These are phyloP conservation scores for Metschnikowia drakensbergensis DNA, from an alignment of 805 yeast genomes.

Conservation along the genomic window DNA sequence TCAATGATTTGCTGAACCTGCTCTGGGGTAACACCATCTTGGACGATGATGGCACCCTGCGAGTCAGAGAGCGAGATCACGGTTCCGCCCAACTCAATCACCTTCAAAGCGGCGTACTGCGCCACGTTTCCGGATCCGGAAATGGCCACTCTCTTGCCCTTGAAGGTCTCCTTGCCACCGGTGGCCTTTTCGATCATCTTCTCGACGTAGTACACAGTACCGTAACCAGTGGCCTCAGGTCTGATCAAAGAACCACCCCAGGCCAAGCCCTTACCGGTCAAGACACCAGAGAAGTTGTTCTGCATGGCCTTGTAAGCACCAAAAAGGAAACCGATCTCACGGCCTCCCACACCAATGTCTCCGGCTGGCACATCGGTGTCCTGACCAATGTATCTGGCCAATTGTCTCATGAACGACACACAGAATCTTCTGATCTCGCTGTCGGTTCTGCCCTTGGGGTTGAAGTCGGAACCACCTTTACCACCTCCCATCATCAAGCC, in stretches of 20 bases:
- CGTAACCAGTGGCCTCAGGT: conserved; percentile 99
- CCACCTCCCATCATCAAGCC: conserved; percentile 99
- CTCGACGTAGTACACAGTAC: conserved; percentile 93
- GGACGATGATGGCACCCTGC: conserved; percentile 79
- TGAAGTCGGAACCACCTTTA: conserved; percentile 98
- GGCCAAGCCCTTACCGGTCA: conserved; percentile 95
- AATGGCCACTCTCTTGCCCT: conserved; percentile 92
- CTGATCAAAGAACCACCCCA: conserved; percentile 99
- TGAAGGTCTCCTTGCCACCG: conserved; percentile 81
- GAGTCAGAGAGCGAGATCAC: conserved; percentile 95
- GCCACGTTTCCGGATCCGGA: conserved; percentile 99
- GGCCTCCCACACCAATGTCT: conserved; percentile 97
- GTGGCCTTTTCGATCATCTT: conserved; percentile 95
- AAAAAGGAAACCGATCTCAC: conserved; percentile 90
- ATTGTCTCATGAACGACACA: conserved; percentile 91
- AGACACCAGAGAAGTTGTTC: conserved; percentile 94
- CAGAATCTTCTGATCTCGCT: conserved; percentile 96
- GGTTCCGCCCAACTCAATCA: conserved; percentile 92
- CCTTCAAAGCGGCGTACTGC: conserved; percentile 97
- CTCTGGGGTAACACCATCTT: conserved; percentile 76
- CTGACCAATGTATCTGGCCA: conserved; percentile 93
- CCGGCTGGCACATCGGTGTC: conserved; percentile 99
- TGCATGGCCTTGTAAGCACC: conserved; percentile 93
- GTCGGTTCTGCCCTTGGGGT: conserved; percentile 93
- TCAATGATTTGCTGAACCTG: conserved; percentile 72